phyloP scores from a whole-genome alignment of 2,329 filamentous ascomycete species.

The Scedosporium dehoogii region DNA sequence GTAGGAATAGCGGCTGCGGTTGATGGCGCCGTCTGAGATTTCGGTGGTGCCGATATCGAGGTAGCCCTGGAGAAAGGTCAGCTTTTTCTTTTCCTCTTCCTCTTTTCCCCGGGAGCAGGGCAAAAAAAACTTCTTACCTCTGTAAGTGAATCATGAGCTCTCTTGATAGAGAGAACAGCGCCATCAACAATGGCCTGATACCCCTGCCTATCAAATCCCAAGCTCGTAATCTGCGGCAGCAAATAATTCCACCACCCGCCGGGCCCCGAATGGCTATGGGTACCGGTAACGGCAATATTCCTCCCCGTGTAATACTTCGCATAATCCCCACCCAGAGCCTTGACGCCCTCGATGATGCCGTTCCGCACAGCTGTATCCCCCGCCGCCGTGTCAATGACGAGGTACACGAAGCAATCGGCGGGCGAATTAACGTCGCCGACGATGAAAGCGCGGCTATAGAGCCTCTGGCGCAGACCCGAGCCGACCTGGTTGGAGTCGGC shows the following conservation, averaged over 20 bases:
- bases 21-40: conserved; percentile 71
- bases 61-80: conserved; percentile 39
- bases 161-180: conserved; percentile 51
- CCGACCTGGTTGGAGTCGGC: conserved; percentile 72
- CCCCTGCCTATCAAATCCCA: conserved; percentile 76
- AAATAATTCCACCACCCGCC: conserved; percentile 91
- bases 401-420: conserved; percentile 67
- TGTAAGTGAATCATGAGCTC: conserved; percentile 42
- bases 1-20: conserved; percentile 81
- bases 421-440: conserved; percentile 57
- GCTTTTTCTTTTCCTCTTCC: background rate
- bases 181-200: conserved; percentile 83
- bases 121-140: conserved; percentile 25
- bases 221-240: conserved; percentile 77
- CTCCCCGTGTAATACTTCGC: conserved; percentile 58
- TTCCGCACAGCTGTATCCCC: conserved; percentile 81
- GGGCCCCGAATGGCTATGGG: conserved; percentile 82
- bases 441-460: conserved; percentile 83
- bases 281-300: conserved; percentile 83
- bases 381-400: conserved; percentile 76
- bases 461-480: conserved; percentile 69
- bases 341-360: conserved; percentile 67
- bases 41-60: conserved; percentile 61
- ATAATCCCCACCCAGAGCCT: conserved; percentile 59
- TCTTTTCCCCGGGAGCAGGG: background rate